Percentiles rank a stretch among this genome's conserved stretches.
Evolutionary conservation across 768 basidiomycete genomes (phyloP).

Genomic region (Naganishia vishniacii): DNA sequence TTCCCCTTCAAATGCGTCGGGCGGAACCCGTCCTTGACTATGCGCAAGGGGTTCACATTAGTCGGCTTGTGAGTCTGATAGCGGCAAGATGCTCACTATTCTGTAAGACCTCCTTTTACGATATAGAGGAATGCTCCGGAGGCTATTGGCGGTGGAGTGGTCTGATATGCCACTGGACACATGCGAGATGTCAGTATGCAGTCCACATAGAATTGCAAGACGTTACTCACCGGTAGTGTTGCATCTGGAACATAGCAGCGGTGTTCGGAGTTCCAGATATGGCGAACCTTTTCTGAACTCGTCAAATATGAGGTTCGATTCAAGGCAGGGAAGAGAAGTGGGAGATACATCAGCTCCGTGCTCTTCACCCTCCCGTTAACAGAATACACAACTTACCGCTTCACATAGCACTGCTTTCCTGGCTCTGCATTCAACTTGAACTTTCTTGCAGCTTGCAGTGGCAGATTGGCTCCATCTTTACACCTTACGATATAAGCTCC

Average conservation of each 20-base stretch:
- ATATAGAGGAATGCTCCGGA: slow-evolving; percentile 75
- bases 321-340: too few species aligned
- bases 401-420: slow-evolving; percentile 66
- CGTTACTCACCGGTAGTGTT: slow-evolving; percentile 40
- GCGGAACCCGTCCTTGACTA: slow-evolving; percentile 76
- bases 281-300: neutral
- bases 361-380: too few species aligned
- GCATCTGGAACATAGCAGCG: slow-evolving; percentile 42
- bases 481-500: slow-evolving; percentile 72
- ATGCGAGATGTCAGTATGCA: neutral
- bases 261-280: slow-evolving; percentile 42
- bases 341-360: too few species aligned
- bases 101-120: slow-evolving; percentile 73
- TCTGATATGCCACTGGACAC: slow-evolving; percentile 64
- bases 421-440: slow-evolving; percentile 80
- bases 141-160: slow-evolving; percentile 68
- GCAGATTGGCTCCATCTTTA: slow-evolving; percentile 57
- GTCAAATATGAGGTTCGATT: neutral
- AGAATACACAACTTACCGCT: slow-evolving; percentile 64
- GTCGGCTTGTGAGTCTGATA: neutral
- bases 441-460: slow-evolving; percentile 57
- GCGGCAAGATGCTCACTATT: slow-evolving; percentile 47
- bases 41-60: neutral
- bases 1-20: slow-evolving; percentile 67
- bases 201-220: neutral